Conservation (phyloP, 139 green algal genomes). For the Pleodorina starrii region DNA sequence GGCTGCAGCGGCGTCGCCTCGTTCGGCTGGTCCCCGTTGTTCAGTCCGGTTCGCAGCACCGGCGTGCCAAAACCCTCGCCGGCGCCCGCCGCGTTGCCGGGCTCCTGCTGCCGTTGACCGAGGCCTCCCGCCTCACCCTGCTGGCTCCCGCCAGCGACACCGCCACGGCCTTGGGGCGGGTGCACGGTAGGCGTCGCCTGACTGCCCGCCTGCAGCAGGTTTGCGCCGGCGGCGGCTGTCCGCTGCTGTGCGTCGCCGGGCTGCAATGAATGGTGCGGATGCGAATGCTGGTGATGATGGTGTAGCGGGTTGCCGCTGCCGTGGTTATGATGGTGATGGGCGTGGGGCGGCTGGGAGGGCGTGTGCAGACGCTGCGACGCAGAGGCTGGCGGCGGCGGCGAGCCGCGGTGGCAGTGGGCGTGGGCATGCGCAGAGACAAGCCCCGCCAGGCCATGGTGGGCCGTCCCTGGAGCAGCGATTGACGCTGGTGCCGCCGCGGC, state of each 20-base stretch:
- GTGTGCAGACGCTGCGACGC: background rate
- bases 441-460: background rate
- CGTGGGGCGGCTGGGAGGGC: background rate
- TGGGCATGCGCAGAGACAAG: constrained; percentile 5
- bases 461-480: background rate
- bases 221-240: background rate
- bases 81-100: too few relatives aligned
- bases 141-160: too few relatives aligned
- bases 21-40: background rate
- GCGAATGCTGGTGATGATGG: background rate
- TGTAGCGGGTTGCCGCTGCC: background rate
- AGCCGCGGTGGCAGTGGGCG: constrained; percentile 31
- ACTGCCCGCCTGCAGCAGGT: background rate
- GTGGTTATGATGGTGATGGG: background rate
- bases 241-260: background rate
- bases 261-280: background rate
- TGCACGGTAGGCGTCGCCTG: background rate
- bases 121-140: background rate
- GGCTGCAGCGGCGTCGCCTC: too few relatives aligned
- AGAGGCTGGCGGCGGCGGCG: background rate
- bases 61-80: constrained; percentile 18
- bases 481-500: background rate
- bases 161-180: too few relatives aligned
- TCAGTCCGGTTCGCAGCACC: background rate
- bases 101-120: background rate